Percentiles rank a stretch among this genome's conserved stretches.
Conservation (phyloP, 2,329 filamentous ascomycete species). For the Beauveria scarabaeidicola region DNA sequence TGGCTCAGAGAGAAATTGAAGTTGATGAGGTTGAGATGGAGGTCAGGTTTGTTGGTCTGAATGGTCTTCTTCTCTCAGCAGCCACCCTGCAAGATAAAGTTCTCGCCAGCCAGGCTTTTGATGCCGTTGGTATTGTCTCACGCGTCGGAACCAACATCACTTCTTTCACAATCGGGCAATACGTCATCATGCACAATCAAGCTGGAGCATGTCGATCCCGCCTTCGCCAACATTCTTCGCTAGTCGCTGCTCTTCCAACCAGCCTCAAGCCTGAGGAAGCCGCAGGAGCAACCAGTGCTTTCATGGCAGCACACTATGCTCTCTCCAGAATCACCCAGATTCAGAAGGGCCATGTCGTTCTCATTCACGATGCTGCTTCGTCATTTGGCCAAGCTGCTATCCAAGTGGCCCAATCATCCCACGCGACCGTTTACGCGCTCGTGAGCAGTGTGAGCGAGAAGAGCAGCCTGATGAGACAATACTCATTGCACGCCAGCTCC, state of each 20-base stretch:
- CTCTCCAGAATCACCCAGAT: not conserved
- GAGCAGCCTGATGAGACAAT: not conserved
- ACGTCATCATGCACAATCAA: not conserved
- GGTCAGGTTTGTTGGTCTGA: not conserved
- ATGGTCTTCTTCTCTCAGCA: not conserved
- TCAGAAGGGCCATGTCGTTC: not conserved
- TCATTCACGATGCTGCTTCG: not conserved
- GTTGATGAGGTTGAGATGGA: not conserved
- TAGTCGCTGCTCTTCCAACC: not conserved
- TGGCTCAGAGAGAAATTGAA: not conserved
- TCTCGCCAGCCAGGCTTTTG: not conserved
- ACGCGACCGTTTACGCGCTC: not conserved
- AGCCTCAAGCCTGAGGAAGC: not conserved
- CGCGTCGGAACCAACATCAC: not conserved
- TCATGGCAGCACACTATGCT: not conserved
- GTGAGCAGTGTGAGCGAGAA: not conserved
- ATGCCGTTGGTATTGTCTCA: not conserved
- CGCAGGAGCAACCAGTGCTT: not conserved
- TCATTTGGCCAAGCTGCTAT: not conserved
- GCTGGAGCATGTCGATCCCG: not conserved
- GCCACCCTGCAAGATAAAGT: not conserved
- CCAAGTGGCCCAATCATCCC: not conserved
- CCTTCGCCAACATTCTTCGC: not conserved
- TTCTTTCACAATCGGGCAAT: not conserved
- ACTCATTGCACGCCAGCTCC: not conserved